Conservation (phyloP, 2,329 filamentous ascomycete species). For the Rhynchosporium agropyri region DNA sequence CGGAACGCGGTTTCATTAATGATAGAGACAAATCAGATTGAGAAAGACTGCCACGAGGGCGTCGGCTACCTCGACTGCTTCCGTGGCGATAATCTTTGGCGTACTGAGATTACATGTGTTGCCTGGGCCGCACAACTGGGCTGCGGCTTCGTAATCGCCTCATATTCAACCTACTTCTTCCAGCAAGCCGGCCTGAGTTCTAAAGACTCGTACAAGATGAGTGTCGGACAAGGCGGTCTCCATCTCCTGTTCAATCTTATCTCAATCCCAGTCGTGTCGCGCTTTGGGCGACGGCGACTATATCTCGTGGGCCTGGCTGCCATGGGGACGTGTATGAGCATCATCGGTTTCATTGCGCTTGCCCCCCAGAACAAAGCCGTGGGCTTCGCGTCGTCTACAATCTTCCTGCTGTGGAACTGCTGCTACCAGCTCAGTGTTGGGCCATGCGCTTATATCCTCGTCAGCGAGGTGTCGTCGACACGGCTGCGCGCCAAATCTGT, state of each 20-base stretch:
- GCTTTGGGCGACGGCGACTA: conserved; percentile 52
- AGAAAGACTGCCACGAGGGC: conserved; percentile 46
- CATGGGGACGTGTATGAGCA: conserved; percentile 49
- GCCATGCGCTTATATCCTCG: conserved; percentile 45
- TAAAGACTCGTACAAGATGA: conserved; percentile 49
- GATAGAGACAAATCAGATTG: conserved; percentile 55
- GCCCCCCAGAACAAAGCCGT: conserved; percentile 47
- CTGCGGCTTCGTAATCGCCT: conserved; percentile 62
- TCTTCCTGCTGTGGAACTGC: conserved; percentile 37
- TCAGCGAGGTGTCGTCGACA: conserved; percentile 45
- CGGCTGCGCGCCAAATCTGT: conserved; percentile 46
- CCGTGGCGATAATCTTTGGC: conserved; percentile 46
- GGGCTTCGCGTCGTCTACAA: conserved; percentile 36
- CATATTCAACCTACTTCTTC: conserved; percentile 64
- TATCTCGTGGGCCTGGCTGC: conserved; percentile 48
- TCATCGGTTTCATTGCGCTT: conserved; percentile 50
- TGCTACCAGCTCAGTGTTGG: conserved; percentile 45
- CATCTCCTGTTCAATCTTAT: conserved; percentile 53
- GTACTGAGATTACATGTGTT: conserved; percentile 56
- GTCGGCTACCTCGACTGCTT: conserved; percentile 53
- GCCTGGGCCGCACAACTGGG: conserved; percentile 61
- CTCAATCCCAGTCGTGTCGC: conserved; percentile 51
- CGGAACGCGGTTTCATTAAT: conserved; percentile 52
- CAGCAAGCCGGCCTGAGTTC: conserved; percentile 54
- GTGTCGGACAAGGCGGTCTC: conserved; percentile 47